Evolutionary conservation across 1,284 basidiomycete genomes (phyloP).

Genomic region (Tilletiopsis washingtonensis): DNA sequence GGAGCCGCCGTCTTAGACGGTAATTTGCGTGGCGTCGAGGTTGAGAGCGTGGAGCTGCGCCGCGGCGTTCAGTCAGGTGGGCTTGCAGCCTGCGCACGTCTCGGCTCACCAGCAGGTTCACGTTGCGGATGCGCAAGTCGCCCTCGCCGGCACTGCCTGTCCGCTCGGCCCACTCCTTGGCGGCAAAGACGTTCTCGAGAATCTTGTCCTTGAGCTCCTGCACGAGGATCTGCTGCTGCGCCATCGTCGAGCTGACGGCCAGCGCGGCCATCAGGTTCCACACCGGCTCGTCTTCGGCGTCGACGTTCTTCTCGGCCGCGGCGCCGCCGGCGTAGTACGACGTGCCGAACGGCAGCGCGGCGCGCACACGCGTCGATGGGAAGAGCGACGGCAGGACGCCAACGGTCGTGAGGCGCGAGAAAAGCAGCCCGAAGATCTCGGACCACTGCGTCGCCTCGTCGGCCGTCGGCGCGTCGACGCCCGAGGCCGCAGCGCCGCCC

Average conservation of each 20-base stretch:
- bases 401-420: constrained; percentile 63
- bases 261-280: constrained; percentile 87
- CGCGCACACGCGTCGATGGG: constrained; percentile 72
- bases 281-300: constrained; percentile 77
- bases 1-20: constrained; percentile 17
- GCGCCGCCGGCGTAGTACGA: constrained; percentile 38
- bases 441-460: constrained; percentile 78
- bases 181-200: constrained; percentile 71
- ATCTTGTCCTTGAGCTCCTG: constrained; percentile 83
- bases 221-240: constrained; percentile 77
- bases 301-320: constrained; percentile 48
- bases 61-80: too few species aligned
- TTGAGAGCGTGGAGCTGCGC: constrained; percentile 40
- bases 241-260: constrained; percentile 75
- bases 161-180: constrained; percentile 50
- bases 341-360: constrained; percentile 53
- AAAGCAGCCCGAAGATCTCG: constrained; percentile 65
- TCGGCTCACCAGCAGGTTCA: constrained; percentile 31
- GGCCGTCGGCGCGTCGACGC: constrained; percentile 48
- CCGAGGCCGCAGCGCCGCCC: constrained; percentile 11
- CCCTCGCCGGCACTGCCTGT: constrained; percentile 10
- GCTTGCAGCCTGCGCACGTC: not conserved
- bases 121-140: constrained; percentile 41
- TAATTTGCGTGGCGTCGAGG: constrained; percentile 44
- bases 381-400: constrained; percentile 63